phyloP scores from a whole-genome alignment of 345 rosid genomes.

The Populus ilicifolia region DNA sequence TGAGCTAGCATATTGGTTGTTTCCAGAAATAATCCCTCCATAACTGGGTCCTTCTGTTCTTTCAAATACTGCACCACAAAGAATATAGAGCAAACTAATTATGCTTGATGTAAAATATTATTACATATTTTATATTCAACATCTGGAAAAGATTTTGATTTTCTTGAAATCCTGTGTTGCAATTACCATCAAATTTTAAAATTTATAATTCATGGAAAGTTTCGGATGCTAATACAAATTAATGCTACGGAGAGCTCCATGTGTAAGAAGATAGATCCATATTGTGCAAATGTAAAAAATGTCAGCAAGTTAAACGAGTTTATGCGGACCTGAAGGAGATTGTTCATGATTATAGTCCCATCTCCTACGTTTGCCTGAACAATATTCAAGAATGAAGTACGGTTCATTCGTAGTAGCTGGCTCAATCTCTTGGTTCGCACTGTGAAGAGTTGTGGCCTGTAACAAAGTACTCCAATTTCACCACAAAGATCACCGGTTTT shows the following conservation, averaged over 20 bases:
- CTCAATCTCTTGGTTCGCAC: slow-evolving; percentile 82
- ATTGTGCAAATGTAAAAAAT: background rate
- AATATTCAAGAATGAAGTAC: slow-evolving; percentile 72
- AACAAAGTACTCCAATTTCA: slow-evolving; percentile 86
- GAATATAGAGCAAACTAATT: background rate
- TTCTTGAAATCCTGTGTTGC: background rate
- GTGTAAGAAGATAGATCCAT: background rate
- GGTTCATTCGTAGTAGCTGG: slow-evolving; percentile 83
- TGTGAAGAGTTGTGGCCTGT: slow-evolving; percentile 82
- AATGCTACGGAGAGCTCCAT: background rate
- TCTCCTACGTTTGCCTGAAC: slow-evolving; percentile 93
- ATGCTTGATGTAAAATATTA: background rate
- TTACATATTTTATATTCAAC: background rate
- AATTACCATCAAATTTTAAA: background rate
- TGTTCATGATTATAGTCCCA: slow-evolving; percentile 84
- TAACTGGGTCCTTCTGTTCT: slow-evolving; percentile 60
- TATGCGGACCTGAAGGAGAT: slow-evolving; percentile 71
- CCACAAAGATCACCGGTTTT: slow-evolving; percentile 76
- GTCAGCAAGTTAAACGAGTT: background rate
- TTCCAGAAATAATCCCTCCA: slow-evolving; percentile 62
- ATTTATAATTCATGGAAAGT: background rate
- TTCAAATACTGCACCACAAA: slow-evolving; percentile 45
- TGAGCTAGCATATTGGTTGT: slow-evolving; percentile 73
- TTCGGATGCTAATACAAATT: background rate
- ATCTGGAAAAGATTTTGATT: background rate